phyloP scores from a whole-genome alignment of 306 rosid species.

The Acacia acuminata region DNA sequence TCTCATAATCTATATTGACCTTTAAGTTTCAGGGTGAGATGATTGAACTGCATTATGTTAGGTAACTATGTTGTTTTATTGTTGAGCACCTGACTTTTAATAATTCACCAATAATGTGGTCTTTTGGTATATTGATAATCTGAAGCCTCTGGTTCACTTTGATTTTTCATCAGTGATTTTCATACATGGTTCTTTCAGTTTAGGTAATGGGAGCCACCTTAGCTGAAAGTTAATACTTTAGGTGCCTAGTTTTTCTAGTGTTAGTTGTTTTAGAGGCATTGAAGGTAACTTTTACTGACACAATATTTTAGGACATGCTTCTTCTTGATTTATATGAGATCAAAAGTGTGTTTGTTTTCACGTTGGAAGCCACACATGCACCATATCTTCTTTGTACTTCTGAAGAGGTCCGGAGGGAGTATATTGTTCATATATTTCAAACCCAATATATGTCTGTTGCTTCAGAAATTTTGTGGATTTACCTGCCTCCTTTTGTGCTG shows the following conservation, averaged over 20 bases:
- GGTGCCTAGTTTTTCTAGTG: not conserved
- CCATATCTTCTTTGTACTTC: not conserved
- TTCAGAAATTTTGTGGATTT: constrained; percentile 22
- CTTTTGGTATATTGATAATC: not conserved
- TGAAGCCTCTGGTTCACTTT: not conserved
- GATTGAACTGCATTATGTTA: not conserved
- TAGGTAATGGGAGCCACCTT: not conserved
- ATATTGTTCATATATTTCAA: not conserved
- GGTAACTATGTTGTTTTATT: constrained; percentile 23
- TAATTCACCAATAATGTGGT: constrained; percentile 10
- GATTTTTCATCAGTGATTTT: not conserved
- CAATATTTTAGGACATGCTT: not conserved
- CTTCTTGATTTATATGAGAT: constrained; percentile 18
- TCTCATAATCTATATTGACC: constrained; percentile 14
- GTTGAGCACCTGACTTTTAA: constrained; percentile 9
- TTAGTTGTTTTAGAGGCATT: not conserved
- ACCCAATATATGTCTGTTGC: not conserved
- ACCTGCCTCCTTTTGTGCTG: constrained; percentile 33
- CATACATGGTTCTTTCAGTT: not conserved
- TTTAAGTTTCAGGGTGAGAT: constrained; percentile 18
- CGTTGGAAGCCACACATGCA: not conserved
- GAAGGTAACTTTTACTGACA: not conserved
- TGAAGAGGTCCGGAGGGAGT: not conserved
- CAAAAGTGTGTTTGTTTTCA: not conserved
- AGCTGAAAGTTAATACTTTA: not conserved